Evolutionary conservation across 768 basidiomycete species (phyloP).

Genomic region (Tylopilus felleus): DNA sequence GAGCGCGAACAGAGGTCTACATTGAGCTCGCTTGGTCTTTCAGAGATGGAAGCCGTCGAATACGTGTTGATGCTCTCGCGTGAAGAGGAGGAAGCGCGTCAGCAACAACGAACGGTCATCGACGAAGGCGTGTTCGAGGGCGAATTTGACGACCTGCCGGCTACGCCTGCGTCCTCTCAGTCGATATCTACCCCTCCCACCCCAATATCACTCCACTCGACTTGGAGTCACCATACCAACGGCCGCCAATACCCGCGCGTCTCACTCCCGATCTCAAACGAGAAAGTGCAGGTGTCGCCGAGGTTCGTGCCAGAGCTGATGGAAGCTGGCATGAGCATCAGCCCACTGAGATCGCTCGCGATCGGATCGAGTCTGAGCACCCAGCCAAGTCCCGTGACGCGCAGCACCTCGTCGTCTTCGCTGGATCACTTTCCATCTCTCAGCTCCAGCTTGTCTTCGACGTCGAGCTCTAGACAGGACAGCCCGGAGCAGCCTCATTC

Average conservation of each 20-base stretch:
- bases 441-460: slow-evolving; percentile 29
- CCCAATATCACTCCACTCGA: slow-evolving; percentile 13
- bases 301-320: slow-evolving; percentile 48
- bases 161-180: slow-evolving; percentile 16
- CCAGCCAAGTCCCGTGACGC: slow-evolving; percentile 9
- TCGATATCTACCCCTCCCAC: slow-evolving; percentile 6
- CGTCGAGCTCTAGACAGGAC: slow-evolving; percentile 18
- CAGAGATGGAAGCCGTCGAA: slow-evolving; percentile 71
- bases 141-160: slow-evolving; percentile 34
- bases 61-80: slow-evolving; percentile 83
- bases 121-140: slow-evolving; percentile 59
- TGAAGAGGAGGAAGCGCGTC: slow-evolving; percentile 52
- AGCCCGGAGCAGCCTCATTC: slow-evolving; percentile 22
- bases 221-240: slow-evolving; percentile 16
- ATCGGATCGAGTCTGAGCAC: neutral
- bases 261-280: slow-evolving; percentile 35
- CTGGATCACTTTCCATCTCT: slow-evolving; percentile 34
- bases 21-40: slow-evolving; percentile 63
- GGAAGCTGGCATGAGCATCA: slow-evolving; percentile 46
- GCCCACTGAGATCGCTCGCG: slow-evolving; percentile 20
- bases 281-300: slow-evolving; percentile 57
- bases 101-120: slow-evolving; percentile 9
- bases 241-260: slow-evolving; percentile 31
- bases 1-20: slow-evolving; percentile 56
- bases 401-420: slow-evolving; percentile 21